Conservation (phyloP, 495 filamentous ascomycete genomes). For the Aspergillus hancockii region DNA sequence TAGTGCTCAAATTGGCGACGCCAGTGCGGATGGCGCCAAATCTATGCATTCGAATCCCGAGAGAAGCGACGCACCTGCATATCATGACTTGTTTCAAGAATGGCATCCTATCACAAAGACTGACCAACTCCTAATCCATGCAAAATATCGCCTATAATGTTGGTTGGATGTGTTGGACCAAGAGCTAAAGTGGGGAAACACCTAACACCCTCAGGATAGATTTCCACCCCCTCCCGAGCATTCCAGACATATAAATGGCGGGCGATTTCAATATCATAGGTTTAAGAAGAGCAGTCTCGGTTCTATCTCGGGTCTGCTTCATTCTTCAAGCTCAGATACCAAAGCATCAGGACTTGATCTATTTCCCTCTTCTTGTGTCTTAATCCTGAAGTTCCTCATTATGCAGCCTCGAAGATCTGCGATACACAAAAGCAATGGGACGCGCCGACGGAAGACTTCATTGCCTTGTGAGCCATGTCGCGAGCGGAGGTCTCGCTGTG, state of each 20-base stretch:
- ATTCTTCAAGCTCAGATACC: not conserved
- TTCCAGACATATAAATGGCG: not conserved
- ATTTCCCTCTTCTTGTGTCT: not conserved
- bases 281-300: not conserved
- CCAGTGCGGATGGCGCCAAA: not conserved
- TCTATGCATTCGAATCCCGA: not conserved
- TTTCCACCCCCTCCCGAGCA: not conserved
- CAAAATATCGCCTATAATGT: not conserved
- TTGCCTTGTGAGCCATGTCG: conserved; percentile 44
- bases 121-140: not conserved
- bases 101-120: not conserved
- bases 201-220: not conserved
- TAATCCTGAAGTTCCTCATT: not conserved
- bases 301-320: not conserved
- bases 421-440: not conserved
- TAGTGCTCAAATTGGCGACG: not conserved
- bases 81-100: not conserved
- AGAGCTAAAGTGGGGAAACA: not conserved
- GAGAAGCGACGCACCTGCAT: not conserved
- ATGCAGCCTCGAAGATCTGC: not conserved
- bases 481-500: conserved; percentile 44
- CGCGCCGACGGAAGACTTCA: conserved; percentile 30
- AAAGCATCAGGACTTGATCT: not conserved
- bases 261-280: not conserved
- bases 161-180: not conserved